phyloP scores from a whole-genome alignment of 163 green algal genomes.

The Scenedesmus sp. region DNA sequence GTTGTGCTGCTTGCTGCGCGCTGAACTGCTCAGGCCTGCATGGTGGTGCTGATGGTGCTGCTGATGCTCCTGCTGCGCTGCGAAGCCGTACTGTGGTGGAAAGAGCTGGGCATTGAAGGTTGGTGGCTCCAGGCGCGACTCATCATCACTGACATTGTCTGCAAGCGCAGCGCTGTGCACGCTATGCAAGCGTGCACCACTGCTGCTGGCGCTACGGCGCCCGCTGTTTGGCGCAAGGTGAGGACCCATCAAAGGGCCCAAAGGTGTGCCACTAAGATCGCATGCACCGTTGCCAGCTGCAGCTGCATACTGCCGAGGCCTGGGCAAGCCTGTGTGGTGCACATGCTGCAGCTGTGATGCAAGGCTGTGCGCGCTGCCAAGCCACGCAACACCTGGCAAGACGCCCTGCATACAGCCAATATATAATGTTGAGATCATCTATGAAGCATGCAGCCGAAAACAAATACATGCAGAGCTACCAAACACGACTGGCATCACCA shows the following conservation, averaged over 20 bases:
- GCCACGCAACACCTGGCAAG: background rate
- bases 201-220: background rate
- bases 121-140: background rate
- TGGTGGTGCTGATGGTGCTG: conserved; percentile 18
- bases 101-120: background rate
- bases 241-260: background rate
- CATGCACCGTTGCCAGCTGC: background rate
- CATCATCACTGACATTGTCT: conserved; percentile 20
- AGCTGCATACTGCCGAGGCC: background rate
- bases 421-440: background rate
- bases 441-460: background rate
- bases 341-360: background rate
- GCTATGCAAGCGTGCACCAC: background rate
- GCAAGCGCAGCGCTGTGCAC: conserved; percentile 8
- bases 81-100: background rate
- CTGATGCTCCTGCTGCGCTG: conserved; percentile 7
- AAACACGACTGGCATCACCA: background rate
- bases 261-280: background rate
- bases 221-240: background rate
- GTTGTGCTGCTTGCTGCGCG: background rate
- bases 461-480: background rate
- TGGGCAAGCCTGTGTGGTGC: background rate
- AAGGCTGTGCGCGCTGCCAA: background rate
- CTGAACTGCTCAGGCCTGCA: background rate
- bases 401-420: background rate